Evolutionary conservation across 352 stramenopile species (phyloP), one percentile per base, ranked within the genome.

Genomic region (Achlya hypogyna): DNA sequence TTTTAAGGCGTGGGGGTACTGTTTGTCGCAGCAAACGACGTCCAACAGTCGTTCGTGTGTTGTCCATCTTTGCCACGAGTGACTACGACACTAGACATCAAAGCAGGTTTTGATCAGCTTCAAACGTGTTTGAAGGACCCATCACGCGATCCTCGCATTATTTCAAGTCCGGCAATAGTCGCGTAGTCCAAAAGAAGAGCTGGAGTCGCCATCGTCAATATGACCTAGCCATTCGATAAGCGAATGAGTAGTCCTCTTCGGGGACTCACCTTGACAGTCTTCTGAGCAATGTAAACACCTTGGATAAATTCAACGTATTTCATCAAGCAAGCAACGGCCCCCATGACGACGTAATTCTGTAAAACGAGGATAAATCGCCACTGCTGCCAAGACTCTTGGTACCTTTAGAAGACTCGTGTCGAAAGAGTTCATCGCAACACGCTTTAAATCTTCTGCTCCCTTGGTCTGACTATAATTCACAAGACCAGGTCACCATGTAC

Each of bases 291-390:
- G 64, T 86, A 88, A 5, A 95, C 79, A 10, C 86, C 86, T 75
- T 95, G 86, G 35, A 91, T 89, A 53, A 84, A 90, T 68, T 95
- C 86, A 32, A 93, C 74, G 71, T 95, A 95, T 69, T 88, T 82
- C 77, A 93, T 86, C 53, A 91, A 66, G 62, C 84, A 91, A 0
- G 84, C 79, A 4, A 92, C 78, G 1, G 86, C 82, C 5, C 81
- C 86, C 83, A 91, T 95, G 28, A 78, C 73, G 22, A 95, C 79
- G 58, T 95, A 92, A 45, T 93, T 91, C 86, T 95, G 63, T 0
- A 18, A 4, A 52, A 53, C 8, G 28, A 53, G 23, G 20, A 27
- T 35, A 20, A 5, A 25, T 42, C 20, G 23, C 22, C 1, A 25
- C 27, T 28, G 10, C 35, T 25, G 25, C n/a, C 25, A 22, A 53